These are phyloP conservation scores for Geotrichum macrosporum DNA, from an alignment of 1,139 yeast species.

Conservation along the genomic window DNA sequence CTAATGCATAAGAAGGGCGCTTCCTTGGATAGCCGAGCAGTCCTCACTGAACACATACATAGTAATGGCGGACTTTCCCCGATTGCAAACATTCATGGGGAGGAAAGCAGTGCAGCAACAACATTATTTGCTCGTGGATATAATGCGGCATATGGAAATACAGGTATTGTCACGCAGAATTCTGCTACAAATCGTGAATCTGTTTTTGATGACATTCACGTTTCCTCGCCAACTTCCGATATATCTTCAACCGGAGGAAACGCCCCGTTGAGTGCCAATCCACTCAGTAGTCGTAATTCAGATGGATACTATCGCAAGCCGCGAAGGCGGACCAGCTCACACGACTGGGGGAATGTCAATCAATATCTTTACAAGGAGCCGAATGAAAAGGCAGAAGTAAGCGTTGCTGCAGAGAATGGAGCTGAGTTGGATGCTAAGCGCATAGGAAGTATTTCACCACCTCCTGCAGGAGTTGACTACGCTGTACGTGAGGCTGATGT, in stretches of 20 bases:
- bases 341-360: conserved; percentile 26
- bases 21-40: conserved; percentile 11
- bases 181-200: neutral
- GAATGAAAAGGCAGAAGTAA: conserved; percentile 3
- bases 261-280: conserved; percentile 8
- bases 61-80: conserved; percentile 8
- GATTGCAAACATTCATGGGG: neutral
- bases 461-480: conserved; percentile 31
- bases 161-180: neutral
- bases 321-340: conserved; percentile 29
- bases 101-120: neutral
- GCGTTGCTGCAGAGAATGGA: conserved; percentile 2
- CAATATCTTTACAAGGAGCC: conserved; percentile 7
- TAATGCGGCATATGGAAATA: neutral
- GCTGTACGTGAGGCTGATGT: conserved; percentile 40
- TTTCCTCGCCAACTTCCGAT: conserved; percentile 14
- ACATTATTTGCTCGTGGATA: conserved; percentile 2
- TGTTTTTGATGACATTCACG: conserved; percentile 8
- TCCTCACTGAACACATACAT: conserved; percentile 7
- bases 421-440: conserved; percentile 8
- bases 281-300: conserved; percentile 5
- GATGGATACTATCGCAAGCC: conserved; percentile 32
- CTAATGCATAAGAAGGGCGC: neutral
- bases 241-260: conserved; percentile 6
- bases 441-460: conserved; percentile 17